phyloP scores from a whole-genome alignment of 1,139 yeast species.

The Magnusiomyces paraingens region DNA sequence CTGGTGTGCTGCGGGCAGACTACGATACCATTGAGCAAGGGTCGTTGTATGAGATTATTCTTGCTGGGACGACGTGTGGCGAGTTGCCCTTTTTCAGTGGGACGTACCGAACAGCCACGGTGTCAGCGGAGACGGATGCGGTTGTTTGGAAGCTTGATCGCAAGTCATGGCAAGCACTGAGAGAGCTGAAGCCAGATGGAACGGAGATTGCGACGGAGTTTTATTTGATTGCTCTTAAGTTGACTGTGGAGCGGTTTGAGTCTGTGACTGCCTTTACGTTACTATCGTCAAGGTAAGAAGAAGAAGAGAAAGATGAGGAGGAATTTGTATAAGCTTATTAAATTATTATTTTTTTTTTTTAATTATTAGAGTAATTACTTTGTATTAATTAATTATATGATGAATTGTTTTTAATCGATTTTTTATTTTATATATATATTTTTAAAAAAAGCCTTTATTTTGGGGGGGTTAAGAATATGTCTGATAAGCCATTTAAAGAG shows the following conservation, averaged over 20 bases:
- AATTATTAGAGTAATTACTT: no score
- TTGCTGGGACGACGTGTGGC: slow-evolving; percentile 91
- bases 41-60: slow-evolving; percentile 63
- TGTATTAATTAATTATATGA: no score
- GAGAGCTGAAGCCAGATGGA: slow-evolving; percentile 38
- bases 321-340: no score
- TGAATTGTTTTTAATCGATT: no score
- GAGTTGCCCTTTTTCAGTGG: slow-evolving; percentile 50
- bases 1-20: slow-evolving; percentile 65
- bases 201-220: slow-evolving; percentile 62
- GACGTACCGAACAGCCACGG: slow-evolving; percentile 36
- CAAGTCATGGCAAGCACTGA: slow-evolving; percentile 41
- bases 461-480: no score
- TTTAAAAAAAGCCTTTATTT: no score
- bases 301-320: no score
- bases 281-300: slow-evolving; percentile 22
- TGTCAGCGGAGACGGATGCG: slow-evolving; percentile 47
- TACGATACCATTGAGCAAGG: slow-evolving; percentile 46
- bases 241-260: slow-evolving; percentile 66
- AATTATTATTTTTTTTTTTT: no score
- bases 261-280: slow-evolving; percentile 31
- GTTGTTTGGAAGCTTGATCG: slow-evolving; percentile 67
- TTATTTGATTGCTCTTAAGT: slow-evolving; percentile 53
- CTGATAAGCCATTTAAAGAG: no score
- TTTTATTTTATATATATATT: no score